phyloP scores from a whole-genome alignment of 192 early-diverging fungal species.

The Powellomyces hirtus region DNA sequence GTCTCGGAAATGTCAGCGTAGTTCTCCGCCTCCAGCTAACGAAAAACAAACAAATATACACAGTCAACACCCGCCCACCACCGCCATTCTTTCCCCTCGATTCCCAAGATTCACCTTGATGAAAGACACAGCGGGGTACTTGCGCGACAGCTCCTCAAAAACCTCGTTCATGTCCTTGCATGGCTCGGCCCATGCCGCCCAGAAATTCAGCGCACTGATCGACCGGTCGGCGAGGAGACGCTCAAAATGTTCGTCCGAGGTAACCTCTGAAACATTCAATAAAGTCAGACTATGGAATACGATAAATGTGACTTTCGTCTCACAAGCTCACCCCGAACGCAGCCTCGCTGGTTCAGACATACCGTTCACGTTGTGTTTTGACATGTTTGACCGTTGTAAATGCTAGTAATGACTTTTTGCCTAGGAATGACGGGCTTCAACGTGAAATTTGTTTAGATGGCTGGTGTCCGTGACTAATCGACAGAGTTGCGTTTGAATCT shows the following conservation, averaged over 20 bases:
- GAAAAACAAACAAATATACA: background rate
- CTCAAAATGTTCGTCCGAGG: constrained; percentile 37
- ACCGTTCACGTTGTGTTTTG: constrained; percentile 30
- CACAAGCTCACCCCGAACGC: background rate
- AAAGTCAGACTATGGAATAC: background rate
- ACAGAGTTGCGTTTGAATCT: too few relatives aligned
- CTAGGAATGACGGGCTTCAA: too few relatives aligned
- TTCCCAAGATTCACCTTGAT: too few relatives aligned
- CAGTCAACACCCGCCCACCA: too few relatives aligned
- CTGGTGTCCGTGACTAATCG: too few relatives aligned
- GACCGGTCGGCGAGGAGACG: constrained; percentile 7
- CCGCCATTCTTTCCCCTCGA: too few relatives aligned
- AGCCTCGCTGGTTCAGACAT: background rate
- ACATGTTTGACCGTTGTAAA: too few relatives aligned
- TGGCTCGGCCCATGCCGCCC: constrained; percentile 86
- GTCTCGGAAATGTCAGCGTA: constrained; percentile 83
- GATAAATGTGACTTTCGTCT: background rate
- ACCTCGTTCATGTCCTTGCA: constrained; percentile 91
- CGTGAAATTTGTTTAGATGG: too few relatives aligned
- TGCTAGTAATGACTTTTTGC: too few relatives aligned
- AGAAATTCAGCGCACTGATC: constrained; percentile 74
- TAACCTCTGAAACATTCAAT: constrained; percentile 21
- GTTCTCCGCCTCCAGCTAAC: constrained; percentile 76
- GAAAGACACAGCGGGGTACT: constrained; percentile 73
- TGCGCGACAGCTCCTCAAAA: constrained; percentile 79